Conservation (phyloP, 306 rosid species). For the Quercus suber region DNA sequence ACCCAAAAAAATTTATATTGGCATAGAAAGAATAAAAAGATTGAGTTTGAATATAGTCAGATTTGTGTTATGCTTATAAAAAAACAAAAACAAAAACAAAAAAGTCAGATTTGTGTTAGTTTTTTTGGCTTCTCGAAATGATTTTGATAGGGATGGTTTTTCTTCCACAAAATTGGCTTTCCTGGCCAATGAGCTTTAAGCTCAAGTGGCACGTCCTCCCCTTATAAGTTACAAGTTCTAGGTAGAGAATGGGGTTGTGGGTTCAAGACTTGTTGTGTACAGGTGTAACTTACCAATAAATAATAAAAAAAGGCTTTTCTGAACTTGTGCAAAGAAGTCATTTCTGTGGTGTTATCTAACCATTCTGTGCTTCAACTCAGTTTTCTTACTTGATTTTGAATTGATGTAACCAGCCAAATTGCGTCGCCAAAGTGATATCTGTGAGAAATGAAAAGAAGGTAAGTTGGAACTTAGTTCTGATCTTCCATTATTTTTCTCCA, state of each 20-base stretch:
- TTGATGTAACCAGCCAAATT: constrained; percentile 58
- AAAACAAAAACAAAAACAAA: too few relatives aligned
- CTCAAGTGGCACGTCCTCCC: too few relatives aligned
- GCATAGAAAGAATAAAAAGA: not conserved
- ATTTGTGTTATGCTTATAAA: not conserved
- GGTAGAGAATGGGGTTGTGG: too few relatives aligned
- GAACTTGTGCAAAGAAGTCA: not conserved
- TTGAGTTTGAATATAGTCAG: not conserved
- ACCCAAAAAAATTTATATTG: not conserved
- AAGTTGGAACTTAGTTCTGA: not conserved
- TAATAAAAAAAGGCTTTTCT: not conserved
- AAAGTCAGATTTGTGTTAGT: not conserved
- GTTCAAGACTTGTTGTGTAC: too few relatives aligned
- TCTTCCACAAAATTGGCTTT: not conserved
- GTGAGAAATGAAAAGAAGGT: constrained; percentile 67
- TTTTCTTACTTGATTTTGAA: constrained; percentile 9
- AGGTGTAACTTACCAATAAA: too few relatives aligned
- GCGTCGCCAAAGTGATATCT: constrained; percentile 63
- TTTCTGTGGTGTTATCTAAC: not conserved
- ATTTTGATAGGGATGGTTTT: not conserved
- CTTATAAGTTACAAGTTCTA: too few relatives aligned
- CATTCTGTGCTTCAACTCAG: not conserved
- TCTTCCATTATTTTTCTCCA: not conserved
- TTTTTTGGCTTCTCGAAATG: not conserved
- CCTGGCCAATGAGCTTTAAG: too few relatives aligned